Evolutionary conservation across 176 grass and related monocot species (phyloP).

Genomic region (Triticum timopheevii): DNA sequence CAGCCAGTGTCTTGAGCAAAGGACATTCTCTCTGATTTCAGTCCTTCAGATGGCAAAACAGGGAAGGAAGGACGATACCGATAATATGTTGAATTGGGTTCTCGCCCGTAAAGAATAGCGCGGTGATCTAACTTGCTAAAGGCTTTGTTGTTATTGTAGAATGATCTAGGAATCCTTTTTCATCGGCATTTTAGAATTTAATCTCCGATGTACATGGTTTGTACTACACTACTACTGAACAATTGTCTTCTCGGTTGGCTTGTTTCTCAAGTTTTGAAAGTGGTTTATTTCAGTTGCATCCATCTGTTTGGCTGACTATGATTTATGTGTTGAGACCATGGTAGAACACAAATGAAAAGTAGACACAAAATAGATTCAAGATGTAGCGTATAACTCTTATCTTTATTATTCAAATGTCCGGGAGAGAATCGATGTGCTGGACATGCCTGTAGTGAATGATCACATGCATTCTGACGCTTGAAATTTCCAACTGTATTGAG

Average conservation of each 20-base stretch:
- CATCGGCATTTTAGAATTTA: background rate
- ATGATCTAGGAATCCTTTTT: background rate
- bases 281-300: background rate
- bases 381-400: too few relatives aligned
- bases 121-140: background rate
- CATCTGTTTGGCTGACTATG: background rate
- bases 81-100: background rate
- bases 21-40: background rate
- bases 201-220: background rate
- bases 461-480: slow-evolving; percentile 14
- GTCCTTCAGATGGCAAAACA: slow-evolving; percentile 24
- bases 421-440: background rate
- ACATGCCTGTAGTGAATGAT: background rate
- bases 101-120: background rate
- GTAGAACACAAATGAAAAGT: background rate
- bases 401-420: too few relatives aligned
- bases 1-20: slow-evolving; percentile 6
- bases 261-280: background rate
- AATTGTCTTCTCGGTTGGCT: background rate
- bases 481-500: background rate
- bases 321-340: background rate
- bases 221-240: background rate
- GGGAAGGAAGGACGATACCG: background rate
- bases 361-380: too few relatives aligned
- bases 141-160: background rate